Evolutionary conservation across 2,329 filamentous ascomycete species (phyloP), one percentile per base, ranked within the genome.

Genomic region (Podosphaera xanthii): DNA sequence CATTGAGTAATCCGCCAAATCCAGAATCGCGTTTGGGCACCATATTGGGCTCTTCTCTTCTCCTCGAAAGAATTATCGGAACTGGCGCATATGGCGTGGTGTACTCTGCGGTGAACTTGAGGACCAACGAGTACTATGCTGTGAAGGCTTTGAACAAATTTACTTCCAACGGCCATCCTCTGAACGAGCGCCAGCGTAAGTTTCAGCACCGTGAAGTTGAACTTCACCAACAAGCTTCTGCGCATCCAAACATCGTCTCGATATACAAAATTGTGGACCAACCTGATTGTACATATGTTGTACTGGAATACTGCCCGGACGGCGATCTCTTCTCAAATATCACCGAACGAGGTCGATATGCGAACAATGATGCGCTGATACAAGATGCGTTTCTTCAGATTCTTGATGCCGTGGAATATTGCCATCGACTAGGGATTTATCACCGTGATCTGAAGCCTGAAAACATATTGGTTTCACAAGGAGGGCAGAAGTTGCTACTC

Each of bases 271-370:
- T 97, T 69, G 81, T 97, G 75, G 88, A 95, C 72, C 84, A 86
- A 67, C 77, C 80, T 62, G 89, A 96, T 71, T 96, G 89, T 77
- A 94, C 90, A 63, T 97, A 88, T 73, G 91, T 97, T 67, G 86
- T 98, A 64, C 79, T 98, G 70, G 92, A 98, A 72, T 97, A 90
- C 72, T 97, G 91, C 74, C 88, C 89, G 5, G 92, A 97, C 71
- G 92, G 92, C 69, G 92, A 98, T 71, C 74, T 98, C 64, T 98
- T 98, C 74, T 85, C 86, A 71, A 96, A 94, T 74, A 98, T 98
- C 73, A 97, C 92, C 62, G 91, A 97, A 72, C 82, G 86, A 68
- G 87, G 89, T 70, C 87, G 87, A 71, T 98, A 94, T 71, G 83
- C 95, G 67, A 87, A 87, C 73, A 90, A 95, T 75, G 91, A 97